phyloP scores from a whole-genome alignment of 208 protist species.

The Balamuthia mandrillaris region DNA sequence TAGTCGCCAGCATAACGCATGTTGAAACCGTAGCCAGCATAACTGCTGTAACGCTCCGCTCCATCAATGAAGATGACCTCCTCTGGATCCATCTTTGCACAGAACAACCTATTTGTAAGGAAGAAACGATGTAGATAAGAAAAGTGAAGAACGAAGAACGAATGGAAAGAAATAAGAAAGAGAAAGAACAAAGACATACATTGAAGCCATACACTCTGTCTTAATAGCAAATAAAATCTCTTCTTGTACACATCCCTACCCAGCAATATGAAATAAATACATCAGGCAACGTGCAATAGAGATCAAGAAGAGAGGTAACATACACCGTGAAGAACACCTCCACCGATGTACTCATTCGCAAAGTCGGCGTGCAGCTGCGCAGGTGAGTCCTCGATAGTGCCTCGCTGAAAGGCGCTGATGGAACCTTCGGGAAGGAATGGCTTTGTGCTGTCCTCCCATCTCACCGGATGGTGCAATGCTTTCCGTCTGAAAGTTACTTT shows the following conservation, averaged over 20 bases:
- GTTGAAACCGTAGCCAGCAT: conserved; percentile 9
- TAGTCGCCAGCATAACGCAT: background rate
- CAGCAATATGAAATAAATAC: background rate
- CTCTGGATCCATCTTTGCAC: conserved; percentile 19
- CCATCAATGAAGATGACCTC: conserved; percentile 58
- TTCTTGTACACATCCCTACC: conserved; percentile 61
- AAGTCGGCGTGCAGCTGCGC: conserved; percentile 55
- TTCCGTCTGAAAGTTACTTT: conserved; percentile 48
- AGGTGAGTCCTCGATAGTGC: background rate
- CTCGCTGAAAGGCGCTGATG: background rate
- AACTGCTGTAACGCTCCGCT: conserved; percentile 52
- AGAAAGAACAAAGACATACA: background rate
- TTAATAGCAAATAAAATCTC: conserved; percentile 64
- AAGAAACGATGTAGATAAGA: background rate
- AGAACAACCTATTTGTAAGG: background rate
- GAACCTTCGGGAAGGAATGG: background rate
- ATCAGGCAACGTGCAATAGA: background rate
- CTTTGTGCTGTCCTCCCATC: background rate
- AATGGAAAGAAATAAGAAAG: background rate
- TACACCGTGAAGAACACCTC: conserved; percentile 51
- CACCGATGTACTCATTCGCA: conserved; percentile 63
- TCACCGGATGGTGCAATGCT: conserved; percentile 19
- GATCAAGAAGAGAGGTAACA: background rate
- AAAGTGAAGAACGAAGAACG: background rate
- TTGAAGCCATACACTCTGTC: conserved; percentile 52